phyloP scores from a whole-genome alignment of 2,329 filamentous ascomycete genomes.

The Cordyceps cicadae region DNA sequence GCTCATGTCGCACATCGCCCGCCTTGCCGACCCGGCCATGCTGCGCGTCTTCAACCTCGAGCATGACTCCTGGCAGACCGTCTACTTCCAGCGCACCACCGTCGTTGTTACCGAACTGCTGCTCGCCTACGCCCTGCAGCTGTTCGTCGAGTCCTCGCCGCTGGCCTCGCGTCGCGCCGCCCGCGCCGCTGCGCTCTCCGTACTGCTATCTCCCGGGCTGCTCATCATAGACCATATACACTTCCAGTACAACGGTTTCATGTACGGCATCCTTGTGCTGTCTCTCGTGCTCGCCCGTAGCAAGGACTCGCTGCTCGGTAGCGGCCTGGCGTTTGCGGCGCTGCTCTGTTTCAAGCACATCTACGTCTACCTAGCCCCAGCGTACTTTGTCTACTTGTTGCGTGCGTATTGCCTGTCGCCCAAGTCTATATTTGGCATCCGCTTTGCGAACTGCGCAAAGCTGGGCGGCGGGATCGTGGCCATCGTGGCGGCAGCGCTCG shows the following conservation, averaged over 20 bases:
- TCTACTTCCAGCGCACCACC: conserved; percentile 86
- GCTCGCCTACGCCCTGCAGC: conserved; percentile 71
- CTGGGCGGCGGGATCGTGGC: conserved; percentile 63
- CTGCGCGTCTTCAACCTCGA: conserved; percentile 70
- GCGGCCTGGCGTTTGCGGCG: conserved; percentile 74
- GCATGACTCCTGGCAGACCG: conserved; percentile 86
- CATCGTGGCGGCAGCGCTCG: conserved; percentile 76
- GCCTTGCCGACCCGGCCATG: conserved; percentile 71
- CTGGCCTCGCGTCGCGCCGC: conserved; percentile 61
- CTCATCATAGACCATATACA: conserved; percentile 98
- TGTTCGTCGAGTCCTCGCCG: conserved; percentile 68
- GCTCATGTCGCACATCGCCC: conserved; percentile 73
- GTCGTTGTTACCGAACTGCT: conserved; percentile 82
- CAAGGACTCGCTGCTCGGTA: conserved; percentile 64
- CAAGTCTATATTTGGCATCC: conserved; percentile 66
- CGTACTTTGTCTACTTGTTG: conserved; percentile 92
- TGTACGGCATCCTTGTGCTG: conserved; percentile 83
- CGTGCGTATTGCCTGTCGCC: conserved; percentile 78
- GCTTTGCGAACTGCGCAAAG: conserved; percentile 73
- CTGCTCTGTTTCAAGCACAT: conserved; percentile 96
- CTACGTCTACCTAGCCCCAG: conserved; percentile 90
- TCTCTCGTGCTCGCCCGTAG: conserved; percentile 78
- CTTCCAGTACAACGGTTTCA: conserved; percentile 97
- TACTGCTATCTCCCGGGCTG: conserved; percentile 84
- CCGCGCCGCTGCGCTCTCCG: conserved; percentile 79